Percentiles rank a stretch among this genome's conserved stretches.
phyloP scores from a whole-genome alignment of 2,329 filamentous ascomycete species.

The Talaromyces pinophilus region DNA sequence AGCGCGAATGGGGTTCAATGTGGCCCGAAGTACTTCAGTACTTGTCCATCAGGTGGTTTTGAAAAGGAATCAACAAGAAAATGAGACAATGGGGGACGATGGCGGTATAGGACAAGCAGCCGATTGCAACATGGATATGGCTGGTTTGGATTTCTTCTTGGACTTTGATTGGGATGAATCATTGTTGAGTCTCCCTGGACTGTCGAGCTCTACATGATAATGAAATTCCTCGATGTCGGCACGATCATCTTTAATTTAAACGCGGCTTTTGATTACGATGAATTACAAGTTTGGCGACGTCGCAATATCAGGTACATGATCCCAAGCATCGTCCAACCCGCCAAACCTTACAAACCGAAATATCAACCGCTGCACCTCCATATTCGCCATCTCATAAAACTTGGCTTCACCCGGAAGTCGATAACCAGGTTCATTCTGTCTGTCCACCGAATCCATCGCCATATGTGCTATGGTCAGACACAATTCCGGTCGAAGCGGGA shows the following conservation, averaged over 20 bases:
- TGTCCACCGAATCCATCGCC: background rate
- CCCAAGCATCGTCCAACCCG: background rate
- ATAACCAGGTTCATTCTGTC: background rate
- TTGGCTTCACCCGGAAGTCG: background rate
- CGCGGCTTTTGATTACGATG: too few relatives aligned
- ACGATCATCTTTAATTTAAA: too few relatives aligned
- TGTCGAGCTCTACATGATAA: background rate
- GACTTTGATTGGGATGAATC: conserved; percentile 20
- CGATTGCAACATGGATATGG: background rate
- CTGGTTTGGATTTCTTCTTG: conserved; percentile 9
- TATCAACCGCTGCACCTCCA: background rate
- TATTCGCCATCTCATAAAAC: background rate
- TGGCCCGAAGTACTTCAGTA: conserved; percentile 10
- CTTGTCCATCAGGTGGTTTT: conserved; percentile 8
- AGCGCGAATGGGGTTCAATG: conserved; percentile 17
- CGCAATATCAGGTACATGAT: background rate
- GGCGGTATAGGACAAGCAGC: background rate
- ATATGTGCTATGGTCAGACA: background rate
- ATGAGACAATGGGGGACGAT: background rate
- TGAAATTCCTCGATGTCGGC: background rate
- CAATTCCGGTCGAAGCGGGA: background rate
- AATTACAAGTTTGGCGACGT: background rate
- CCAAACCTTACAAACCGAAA: background rate
- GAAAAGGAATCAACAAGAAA: conserved; percentile 7
- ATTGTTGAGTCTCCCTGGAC: conserved; percentile 6